phyloP scores from a whole-genome alignment of 1,284 basidiomycete genomes.

The Coniophora puteana region DNA sequence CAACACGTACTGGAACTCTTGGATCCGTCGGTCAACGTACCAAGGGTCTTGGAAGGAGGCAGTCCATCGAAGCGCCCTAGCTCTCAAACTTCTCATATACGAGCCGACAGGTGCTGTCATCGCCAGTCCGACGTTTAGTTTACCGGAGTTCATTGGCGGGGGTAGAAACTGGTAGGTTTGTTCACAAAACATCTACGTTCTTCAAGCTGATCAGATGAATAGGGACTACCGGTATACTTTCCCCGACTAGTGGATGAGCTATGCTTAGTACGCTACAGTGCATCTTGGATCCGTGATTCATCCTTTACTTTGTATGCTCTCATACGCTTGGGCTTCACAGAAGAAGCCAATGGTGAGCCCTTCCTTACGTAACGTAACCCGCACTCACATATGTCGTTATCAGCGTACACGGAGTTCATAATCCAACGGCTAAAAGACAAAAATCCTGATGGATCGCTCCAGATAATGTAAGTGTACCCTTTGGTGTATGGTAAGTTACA shows the following conservation, averaged over 20 bases:
- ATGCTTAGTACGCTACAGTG: constrained; percentile 32
- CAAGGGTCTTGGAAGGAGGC: constrained; percentile 92
- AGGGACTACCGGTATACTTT: constrained; percentile 66
- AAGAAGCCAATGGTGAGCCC: constrained; percentile 74
- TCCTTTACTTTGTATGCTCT: constrained; percentile 91
- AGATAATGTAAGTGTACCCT: constrained; percentile 67
- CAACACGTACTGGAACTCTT: constrained; percentile 80
- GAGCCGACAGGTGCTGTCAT: constrained; percentile 87
- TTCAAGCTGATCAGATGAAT: constrained; percentile 5
- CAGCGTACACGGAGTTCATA: constrained; percentile 89
- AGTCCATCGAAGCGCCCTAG: constrained; percentile 85
- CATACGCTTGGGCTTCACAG: constrained; percentile 86
- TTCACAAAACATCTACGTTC: neutral
- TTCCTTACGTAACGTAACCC: neutral
- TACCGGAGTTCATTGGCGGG: constrained; percentile 89
- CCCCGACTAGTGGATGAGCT: neutral
- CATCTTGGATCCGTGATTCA: constrained; percentile 87
- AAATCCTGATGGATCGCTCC: constrained; percentile 84
- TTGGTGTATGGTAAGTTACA: no score
- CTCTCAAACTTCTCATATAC: constrained; percentile 80
- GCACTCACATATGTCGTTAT: constrained; percentile 13
- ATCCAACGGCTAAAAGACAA: constrained; percentile 76
- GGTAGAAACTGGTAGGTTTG: constrained; percentile 71
- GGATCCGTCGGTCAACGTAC: constrained; percentile 83
- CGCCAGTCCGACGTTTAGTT: constrained; percentile 89